Evolutionary conservation across 2,329 filamentous ascomycete species (phyloP).

Genomic region (Graphiopsis chlorocephala): DNA sequence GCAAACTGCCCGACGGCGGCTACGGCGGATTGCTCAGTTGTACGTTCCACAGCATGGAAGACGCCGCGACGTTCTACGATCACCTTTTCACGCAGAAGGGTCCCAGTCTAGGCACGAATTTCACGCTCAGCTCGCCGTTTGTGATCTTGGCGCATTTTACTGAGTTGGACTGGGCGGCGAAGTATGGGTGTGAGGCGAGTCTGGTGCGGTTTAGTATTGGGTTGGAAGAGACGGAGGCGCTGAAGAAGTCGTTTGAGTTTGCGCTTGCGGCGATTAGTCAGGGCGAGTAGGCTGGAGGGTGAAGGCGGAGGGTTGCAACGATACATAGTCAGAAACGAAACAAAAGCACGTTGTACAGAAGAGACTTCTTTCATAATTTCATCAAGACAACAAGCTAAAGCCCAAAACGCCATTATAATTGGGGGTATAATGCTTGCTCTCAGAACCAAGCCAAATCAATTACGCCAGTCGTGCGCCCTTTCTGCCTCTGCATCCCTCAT

Average conservation of each 20-base stretch:
- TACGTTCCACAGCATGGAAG: conserved; percentile 67
- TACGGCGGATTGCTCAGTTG: conserved; percentile 89
- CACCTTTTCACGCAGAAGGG: conserved; percentile 84
- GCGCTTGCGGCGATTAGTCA: conserved; percentile 62
- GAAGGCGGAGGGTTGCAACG: neutral
- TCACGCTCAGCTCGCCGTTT: conserved; percentile 86
- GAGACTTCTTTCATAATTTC: neutral
- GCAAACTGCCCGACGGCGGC: conserved; percentile 69
- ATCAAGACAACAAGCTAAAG: neutral
- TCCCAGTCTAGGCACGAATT: conserved; percentile 93
- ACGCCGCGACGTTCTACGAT: conserved; percentile 82
- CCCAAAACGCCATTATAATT: neutral
- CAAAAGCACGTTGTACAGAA: neutral
- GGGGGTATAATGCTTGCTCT: conserved; percentile 1
- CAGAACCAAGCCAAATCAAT: neutral
- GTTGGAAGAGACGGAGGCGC: conserved; percentile 69
- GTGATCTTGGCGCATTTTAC: conserved; percentile 86
- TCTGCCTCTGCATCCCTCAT: neutral
- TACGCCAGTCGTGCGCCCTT: neutral
- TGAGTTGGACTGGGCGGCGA: conserved; percentile 85
- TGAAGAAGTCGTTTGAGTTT: conserved; percentile 62
- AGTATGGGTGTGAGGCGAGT: conserved; percentile 76
- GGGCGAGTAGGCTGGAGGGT: neutral
- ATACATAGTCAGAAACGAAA: neutral
- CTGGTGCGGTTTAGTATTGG: conserved; percentile 87